A percentile compares a stretch with the other conserved stretches of the same genome.
phyloP scores from a whole-genome alignment of 345 rosid genomes.

The Arabidopsis arenosa region DNA sequence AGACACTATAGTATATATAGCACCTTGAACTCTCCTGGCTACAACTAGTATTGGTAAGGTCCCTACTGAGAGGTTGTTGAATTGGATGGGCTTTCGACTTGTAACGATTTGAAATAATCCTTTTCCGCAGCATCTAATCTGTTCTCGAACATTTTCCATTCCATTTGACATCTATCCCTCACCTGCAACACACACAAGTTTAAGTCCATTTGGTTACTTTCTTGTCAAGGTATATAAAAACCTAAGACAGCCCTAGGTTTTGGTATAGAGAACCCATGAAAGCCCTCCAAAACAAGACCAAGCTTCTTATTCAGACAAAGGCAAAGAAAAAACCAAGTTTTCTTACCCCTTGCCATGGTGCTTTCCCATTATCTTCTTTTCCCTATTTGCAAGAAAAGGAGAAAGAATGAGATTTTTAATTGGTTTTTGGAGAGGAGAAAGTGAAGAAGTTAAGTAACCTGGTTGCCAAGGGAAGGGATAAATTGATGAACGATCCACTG shows the following conservation, averaged over 20 bases:
- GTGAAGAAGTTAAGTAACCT: slow-evolving; percentile 54
- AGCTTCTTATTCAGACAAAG: not conserved
- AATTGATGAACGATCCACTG: slow-evolving; percentile 97
- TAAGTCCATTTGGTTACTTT: slow-evolving; percentile 15
- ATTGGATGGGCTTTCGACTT: slow-evolving; percentile 34
- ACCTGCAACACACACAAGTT: slow-evolving; percentile 55
- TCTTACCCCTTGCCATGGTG: slow-evolving; percentile 89
- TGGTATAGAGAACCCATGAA: not conserved
- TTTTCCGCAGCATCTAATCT: slow-evolving; percentile 73
- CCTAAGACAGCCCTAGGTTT: not conserved
- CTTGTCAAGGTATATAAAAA: not conserved
- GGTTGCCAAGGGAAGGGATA: slow-evolving; percentile 81
- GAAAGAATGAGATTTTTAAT: not conserved
- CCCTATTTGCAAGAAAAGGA: slow-evolving; percentile 54
- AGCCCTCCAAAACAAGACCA: not conserved
- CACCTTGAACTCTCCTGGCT: slow-evolving; percentile 8
- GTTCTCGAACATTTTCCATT: slow-evolving; percentile 76
- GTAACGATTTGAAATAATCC: slow-evolving; percentile 49
- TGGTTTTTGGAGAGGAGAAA: not conserved
- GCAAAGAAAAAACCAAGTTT: not conserved
- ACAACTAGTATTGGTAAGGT: slow-evolving; percentile 21
- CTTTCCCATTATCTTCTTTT: slow-evolving; percentile 55
- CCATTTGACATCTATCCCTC: slow-evolving; percentile 68
- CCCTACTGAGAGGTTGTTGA: slow-evolving; percentile 41
- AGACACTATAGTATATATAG: not conserved